Evolutionary conservation across 2,329 filamentous ascomycete genomes (phyloP).

Genomic region (Colletotrichum horii): DNA sequence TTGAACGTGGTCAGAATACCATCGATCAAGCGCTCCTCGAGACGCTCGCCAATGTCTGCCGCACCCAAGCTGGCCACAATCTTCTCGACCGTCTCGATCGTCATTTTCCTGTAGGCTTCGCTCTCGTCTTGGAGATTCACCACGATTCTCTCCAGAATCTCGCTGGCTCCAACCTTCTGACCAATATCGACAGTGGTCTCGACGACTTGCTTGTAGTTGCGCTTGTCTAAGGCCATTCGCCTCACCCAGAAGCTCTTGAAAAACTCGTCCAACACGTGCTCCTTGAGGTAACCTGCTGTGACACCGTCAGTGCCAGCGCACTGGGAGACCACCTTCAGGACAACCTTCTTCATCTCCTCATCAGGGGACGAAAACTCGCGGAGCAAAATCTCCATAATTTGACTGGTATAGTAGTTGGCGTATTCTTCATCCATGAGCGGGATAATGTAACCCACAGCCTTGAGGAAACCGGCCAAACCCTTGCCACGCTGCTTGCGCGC

Average conservation of each 20-base stretch:
- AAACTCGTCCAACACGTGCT: constrained; percentile 93
- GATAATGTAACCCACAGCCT: constrained; percentile 97
- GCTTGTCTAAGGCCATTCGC: constrained; percentile 94
- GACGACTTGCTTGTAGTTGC: constrained; percentile 97
- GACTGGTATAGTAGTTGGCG: constrained; percentile 97
- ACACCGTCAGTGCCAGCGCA: constrained; percentile 95
- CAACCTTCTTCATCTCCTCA: constrained; percentile 99
- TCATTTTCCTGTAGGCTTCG: constrained; percentile 99
- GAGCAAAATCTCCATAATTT: constrained; percentile 98
- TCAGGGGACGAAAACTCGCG: constrained; percentile 96
- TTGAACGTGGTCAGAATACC: constrained; percentile 97
- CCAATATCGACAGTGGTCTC: constrained; percentile 97
- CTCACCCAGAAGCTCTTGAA: constrained; percentile 99
- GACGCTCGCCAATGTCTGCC: constrained; percentile 88
- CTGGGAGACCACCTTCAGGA: constrained; percentile 95
- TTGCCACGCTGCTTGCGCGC: constrained; percentile 96
- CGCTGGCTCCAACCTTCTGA: constrained; percentile 95
- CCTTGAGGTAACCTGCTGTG: constrained; percentile 91
- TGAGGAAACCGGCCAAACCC: constrained; percentile 92
- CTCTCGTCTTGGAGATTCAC: constrained; percentile 97
- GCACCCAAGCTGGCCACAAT: constrained; percentile 91
- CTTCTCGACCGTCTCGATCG: constrained; percentile 96
- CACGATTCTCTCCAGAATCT: constrained; percentile 93
- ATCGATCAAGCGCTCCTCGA: constrained; percentile 94
- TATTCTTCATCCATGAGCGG: constrained; percentile 99